A percentile compares a stretch with the other conserved stretches of the same genome.
Evolutionary conservation across 805 yeast species (phyloP).

Genomic region (Saitoella complicata): DNA sequence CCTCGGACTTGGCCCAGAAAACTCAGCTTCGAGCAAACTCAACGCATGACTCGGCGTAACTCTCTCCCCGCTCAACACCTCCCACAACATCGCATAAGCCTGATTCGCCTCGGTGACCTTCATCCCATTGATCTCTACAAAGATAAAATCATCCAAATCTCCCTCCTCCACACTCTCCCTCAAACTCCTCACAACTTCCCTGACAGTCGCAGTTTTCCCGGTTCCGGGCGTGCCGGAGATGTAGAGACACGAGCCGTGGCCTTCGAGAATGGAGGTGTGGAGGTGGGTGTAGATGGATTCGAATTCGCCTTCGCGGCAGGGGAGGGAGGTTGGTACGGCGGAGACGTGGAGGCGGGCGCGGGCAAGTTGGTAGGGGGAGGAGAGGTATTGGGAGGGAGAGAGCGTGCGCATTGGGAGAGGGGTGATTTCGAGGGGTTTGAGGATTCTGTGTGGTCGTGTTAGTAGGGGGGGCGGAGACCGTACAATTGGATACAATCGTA

Average conservation of each 20-base stretch:
- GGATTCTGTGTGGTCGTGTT: neutral
- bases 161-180: slow-evolving; percentile 26
- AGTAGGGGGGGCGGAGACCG: too few species aligned
- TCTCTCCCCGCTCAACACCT: slow-evolving; percentile 40
- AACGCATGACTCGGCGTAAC: slow-evolving; percentile 51
- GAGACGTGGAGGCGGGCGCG: slow-evolving; percentile 21
- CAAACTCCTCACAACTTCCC: slow-evolving; percentile 68
- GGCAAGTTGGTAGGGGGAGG: slow-evolving; percentile 15
- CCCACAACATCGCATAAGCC: slow-evolving; percentile 75
- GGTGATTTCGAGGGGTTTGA: slow-evolving; percentile 2
- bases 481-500: too few species aligned
- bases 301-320: slow-evolving; percentile 78
- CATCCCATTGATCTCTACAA: slow-evolving; percentile 79
- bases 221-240: slow-evolving; percentile 97
- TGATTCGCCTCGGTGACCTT: slow-evolving; percentile 63
- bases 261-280: slow-evolving; percentile 52
- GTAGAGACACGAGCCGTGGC: slow-evolving; percentile 70
- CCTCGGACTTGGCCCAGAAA: slow-evolving; percentile 24
- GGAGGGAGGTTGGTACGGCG: slow-evolving; percentile 36
- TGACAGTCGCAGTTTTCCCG: slow-evolving; percentile 85
- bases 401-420: slow-evolving; percentile 12
- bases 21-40: slow-evolving; percentile 52
- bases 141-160: slow-evolving; percentile 40
- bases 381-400: slow-evolving; percentile 6
- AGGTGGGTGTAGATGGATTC: slow-evolving; percentile 49